These are phyloP conservation scores for Leccinum olivaceopallidum DNA, from an alignment of 768 basidiomycete genomes.

Conservation along the genomic window DNA sequence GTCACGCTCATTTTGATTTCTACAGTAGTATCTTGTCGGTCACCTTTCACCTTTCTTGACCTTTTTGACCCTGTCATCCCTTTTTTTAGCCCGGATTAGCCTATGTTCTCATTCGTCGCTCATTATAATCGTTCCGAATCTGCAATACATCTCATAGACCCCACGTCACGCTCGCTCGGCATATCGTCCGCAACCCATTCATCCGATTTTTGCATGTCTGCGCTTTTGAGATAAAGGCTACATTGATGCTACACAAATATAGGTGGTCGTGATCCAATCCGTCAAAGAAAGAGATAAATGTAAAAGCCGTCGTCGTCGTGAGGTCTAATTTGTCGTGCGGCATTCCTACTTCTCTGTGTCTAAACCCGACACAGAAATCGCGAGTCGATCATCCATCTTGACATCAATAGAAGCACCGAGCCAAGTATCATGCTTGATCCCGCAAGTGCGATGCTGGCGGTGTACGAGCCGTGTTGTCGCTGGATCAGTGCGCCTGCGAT, in stretches of 20 bases:
- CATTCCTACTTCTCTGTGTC: background rate
- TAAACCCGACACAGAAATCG: constrained; percentile 49
- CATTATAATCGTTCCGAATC: constrained; percentile 26
- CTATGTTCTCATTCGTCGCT: constrained; percentile 22
- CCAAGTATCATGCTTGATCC: constrained; percentile 60
- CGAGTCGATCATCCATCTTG: constrained; percentile 47
- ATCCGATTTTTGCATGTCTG: constrained; percentile 5
- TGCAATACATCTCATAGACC: constrained; percentile 30
- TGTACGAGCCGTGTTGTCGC: constrained; percentile 44
- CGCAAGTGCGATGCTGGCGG: constrained; percentile 56
- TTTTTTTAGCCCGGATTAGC: constrained; percentile 15
- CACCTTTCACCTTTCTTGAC: constrained; percentile 14
- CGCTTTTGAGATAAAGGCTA: constrained; percentile 28
- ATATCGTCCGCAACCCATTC: constrained; percentile 4
- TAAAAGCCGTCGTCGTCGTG: background rate
- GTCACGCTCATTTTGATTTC: constrained; percentile 21
- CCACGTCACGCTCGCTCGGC: background rate
- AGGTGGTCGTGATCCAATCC: constrained; percentile 20
- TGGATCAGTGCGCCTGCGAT: constrained; percentile 59
- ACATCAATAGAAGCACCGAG: constrained; percentile 54
- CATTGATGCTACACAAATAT: constrained; percentile 27
- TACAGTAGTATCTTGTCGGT: constrained; percentile 14
- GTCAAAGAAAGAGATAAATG: constrained; percentile 2
- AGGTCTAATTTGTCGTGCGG: background rate
- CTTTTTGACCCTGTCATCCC: constrained; percentile 1